A percentile compares a stretch with the other conserved stretches of the same genome.
These are phyloP conservation scores for Strobilomyces echinocephalus DNA, from an alignment of 768 basidiomycete genomes.

Conservation along the genomic window DNA sequence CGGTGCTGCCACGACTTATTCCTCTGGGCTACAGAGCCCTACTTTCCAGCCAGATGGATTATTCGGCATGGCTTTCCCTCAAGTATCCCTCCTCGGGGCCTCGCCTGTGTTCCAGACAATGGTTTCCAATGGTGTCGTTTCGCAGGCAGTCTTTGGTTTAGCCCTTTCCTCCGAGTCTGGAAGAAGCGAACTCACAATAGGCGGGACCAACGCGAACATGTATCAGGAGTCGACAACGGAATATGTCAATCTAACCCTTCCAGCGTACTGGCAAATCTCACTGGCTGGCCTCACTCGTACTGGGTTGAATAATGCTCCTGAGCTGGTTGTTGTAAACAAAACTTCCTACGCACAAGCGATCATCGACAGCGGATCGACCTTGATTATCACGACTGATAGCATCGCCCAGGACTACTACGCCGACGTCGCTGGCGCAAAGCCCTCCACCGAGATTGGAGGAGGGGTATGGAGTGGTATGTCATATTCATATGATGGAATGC, in stretches of 20 bases:
- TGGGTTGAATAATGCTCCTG: conserved; percentile 14
- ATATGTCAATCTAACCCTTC: conserved; percentile 29
- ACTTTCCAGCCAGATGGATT: conserved; percentile 38
- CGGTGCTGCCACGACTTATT: conserved; percentile 40
- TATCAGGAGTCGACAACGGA: conserved; percentile 43
- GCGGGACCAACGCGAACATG: conserved; percentile 44
- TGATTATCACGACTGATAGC: conserved; percentile 25
- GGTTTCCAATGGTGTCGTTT: conserved; percentile 30
- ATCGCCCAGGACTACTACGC: conserved; percentile 28
- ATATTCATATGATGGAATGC: background rate
- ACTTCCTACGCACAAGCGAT: conserved; percentile 26
- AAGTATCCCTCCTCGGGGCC: conserved; percentile 33
- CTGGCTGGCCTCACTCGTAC: conserved; percentile 28
- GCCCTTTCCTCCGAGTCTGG: conserved; percentile 38
- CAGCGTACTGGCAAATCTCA: conserved; percentile 37
- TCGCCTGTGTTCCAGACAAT: conserved; percentile 45
- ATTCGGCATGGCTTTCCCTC: conserved; percentile 39
- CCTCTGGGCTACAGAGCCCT: conserved; percentile 23
- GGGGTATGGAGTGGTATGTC: conserved; percentile 36
- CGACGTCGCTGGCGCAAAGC: conserved; percentile 28
- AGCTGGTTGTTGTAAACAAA: conserved; percentile 24
- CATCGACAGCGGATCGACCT: conserved; percentile 32
- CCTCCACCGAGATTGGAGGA: conserved; percentile 20
- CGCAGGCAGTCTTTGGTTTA: conserved; percentile 43
- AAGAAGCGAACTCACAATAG: conserved; percentile 51